Base-by-base conservation (phyloP, 225 moss, liverwort and hornwort genomes). In the Marchantia paleacea region DNA sequence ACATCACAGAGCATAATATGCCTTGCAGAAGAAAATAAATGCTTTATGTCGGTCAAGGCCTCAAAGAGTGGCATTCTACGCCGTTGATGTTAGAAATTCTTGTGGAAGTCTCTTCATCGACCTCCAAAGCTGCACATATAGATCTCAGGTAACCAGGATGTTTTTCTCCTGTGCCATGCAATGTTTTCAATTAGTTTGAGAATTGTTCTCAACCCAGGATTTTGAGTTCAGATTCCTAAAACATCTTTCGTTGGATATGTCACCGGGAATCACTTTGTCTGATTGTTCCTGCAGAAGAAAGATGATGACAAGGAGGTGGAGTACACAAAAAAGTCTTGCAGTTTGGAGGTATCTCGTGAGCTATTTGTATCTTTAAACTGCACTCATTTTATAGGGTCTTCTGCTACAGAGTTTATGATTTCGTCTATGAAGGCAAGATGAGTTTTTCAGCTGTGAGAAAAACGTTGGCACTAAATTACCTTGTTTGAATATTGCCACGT, bases 101-200 rank as follows among this genome's bases (percentile, higher is more conserved):
- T 91, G 86, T 72, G 99, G 92, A 69, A 89, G 88, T 83, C 81
- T 95, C 29, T 99, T 99, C 81, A 95, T 99, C 81, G 99, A 99
- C 88, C 90, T 95, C 77, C 91, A 89, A 82, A 87, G 84, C 52
- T 84, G 88, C 80, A 84, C 90, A 52, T 99, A 85, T 77, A 87
- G 89, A 76, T 94, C 94, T 0, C 94, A 95, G 92, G 99, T 99
- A 82, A 78, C 8, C 2, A 39, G 29, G 57, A 6, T 19, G 15
- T 0, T 16, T 57, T 13, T 11, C 22, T 39, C 15, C 25, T 28
- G 55, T 51, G 3, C 51, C 39, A 39, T 39, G 39, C 57, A 57
- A 8, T 72, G 20, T 22, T 29, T 74, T 15, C 7, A 26, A 22
- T 28, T 28, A 14, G 55, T 0, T 20, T 14, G 28, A 29, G 11